Base-by-base conservation (phyloP, 257 asterid species). In the Plantago major region DNA sequence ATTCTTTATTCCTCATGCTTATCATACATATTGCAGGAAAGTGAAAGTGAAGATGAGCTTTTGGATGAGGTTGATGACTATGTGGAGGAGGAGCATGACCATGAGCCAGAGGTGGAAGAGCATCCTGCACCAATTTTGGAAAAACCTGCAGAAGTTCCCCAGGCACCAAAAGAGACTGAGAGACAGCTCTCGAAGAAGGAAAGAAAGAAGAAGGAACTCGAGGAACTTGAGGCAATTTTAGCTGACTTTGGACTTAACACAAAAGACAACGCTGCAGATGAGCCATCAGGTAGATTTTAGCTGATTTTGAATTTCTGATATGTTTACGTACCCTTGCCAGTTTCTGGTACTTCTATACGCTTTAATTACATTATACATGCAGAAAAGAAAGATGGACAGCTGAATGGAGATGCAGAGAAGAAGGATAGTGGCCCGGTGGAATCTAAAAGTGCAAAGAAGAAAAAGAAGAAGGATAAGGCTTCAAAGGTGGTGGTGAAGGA, bases 141-240 rank as follows among this genome's bases (percentile, higher is more conserved):
- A 67, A 78, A 64, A 74, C 83, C 85, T 73, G 77, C 71, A 18
- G 86, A 81, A 70, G 70, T 60, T 68, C 66, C 78, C 45, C 79
- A 69, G 18, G 89, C 81, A 54, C 90, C 89, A 37, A 93, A 83
- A 72, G 95, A 83, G 79, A 42, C 99, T 30, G 95, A 87, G 67
- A 85, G 90, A 59, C 99, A 93, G 76, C 84, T 93, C 43, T 89
- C 97, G 12, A 93, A 93, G 91, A 89, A 89, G 82, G 95, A 87
- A 79, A 74, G 89, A 65, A 85, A 80, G 88, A 93, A 87, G 76
- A 89, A 93, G 82, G 99, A 93, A 82, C 92, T 93, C 55, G 99
- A 87, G 17, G 99, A 87, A 67, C 86, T 93, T 47, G 99, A 93
- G 70, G 96, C 94, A 19, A 73, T 93, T 79, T 77, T 93, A 69